Conservation (phyloP, 1,284 basidiomycete genomes). For the Boletellus dicymbophilus region DNA sequence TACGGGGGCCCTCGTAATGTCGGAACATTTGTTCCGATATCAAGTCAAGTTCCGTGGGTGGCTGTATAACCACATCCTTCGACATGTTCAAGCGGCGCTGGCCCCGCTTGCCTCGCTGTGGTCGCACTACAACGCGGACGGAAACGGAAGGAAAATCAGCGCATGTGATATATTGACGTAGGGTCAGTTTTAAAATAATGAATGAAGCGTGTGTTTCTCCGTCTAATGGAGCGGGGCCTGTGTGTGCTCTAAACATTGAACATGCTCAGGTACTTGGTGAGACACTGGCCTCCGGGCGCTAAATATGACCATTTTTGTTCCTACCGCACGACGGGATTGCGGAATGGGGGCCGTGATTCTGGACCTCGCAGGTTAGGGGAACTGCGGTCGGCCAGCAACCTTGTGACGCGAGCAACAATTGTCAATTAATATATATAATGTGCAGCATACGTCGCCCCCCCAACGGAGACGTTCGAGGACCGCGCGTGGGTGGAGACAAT, state of each 20-base stretch:
- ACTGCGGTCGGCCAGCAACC: too few species aligned
- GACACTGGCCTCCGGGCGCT: too few species aligned
- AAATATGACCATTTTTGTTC: too few species aligned
- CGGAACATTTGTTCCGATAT: slow-evolving; percentile 16
- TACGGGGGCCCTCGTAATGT: background rate
- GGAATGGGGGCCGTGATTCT: too few species aligned
- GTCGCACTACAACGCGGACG: slow-evolving; percentile 10
- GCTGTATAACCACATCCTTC: slow-evolving; percentile 2
- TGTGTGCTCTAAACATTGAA: too few species aligned
- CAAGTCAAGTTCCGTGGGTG: slow-evolving; percentile 5
- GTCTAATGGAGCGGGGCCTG: background rate
- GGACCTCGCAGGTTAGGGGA: too few species aligned
- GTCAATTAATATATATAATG: slow-evolving; percentile 3
- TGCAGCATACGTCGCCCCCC: background rate
- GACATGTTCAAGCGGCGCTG: background rate
- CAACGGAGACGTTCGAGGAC: slow-evolving; percentile 3
- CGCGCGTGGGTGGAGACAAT: background rate
- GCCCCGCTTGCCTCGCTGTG: slow-evolving; percentile 14
- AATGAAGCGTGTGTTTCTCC: background rate
- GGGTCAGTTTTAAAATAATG: slow-evolving; percentile 14
- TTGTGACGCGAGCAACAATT: slow-evolving; percentile 12
- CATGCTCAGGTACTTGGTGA: too few species aligned
- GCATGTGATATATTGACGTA: slow-evolving; percentile 14
- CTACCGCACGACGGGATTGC: too few species aligned
- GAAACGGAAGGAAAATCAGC: slow-evolving; percentile 15